Base-by-base conservation (phyloP, 305 asterid species). In the Rubia balearica region DNA sequence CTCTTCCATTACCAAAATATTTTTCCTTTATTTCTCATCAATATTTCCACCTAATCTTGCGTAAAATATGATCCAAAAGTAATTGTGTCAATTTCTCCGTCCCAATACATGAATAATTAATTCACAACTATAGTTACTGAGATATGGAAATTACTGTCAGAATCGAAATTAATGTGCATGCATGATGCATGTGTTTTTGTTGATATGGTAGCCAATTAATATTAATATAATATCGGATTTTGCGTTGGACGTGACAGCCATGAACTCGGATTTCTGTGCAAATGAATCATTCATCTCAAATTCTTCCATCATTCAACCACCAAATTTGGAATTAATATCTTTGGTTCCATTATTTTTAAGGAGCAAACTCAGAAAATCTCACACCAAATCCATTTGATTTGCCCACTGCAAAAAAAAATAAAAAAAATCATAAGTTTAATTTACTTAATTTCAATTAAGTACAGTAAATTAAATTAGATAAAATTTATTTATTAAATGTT, bases 261-360 rank as follows among this genome's bases (percentile, higher is more conserved):
- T 64, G 51, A 64, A 65, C 27, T 40, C 49, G 17, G 48, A 73
- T 55, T 61, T 65, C 36, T 59, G 60, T 27, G 64, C 67, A 55
- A 33, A 11, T 19, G 21, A 56, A 57, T n/a, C 24, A 55, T 56
- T 46, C 30, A 59, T 8, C 27, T 65, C 71, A 64, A 30, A 30
- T 30, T 38, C 24, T 64, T n/a, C 27, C 49, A 60, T 14, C 46
- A 46, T 48, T 60, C 62, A 56, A 2, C 6, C 62, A 21, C 7
- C 57, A 51, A 9, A 9, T 48, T 49, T 17, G 7, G 57, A 17
- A 48, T 48, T 12, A 48, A 46, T 49, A 49, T 49, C 56, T 49
- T 49, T 49, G 56, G 56, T 49, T 49, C 56, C 8, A 49, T 49
- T 49, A 14, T 60, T 60, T 24, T 27, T 27, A 33, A 61, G 0